Evolutionary conservation across 2,329 filamentous ascomycete genomes (phyloP).

Genomic region (Nemania serpens): DNA sequence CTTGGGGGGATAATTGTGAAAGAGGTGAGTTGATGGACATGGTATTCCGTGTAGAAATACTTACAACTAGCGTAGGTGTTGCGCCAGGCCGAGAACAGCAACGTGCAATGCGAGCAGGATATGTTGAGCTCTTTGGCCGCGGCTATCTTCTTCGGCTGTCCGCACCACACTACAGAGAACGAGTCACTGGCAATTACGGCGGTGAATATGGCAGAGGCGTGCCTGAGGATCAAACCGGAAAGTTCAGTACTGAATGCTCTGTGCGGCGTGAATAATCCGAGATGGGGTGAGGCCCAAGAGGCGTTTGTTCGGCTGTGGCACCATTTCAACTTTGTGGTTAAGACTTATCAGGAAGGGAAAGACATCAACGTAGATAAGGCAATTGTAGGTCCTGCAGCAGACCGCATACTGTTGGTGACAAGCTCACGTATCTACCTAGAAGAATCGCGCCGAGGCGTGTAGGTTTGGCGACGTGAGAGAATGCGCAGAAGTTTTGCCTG

Average conservation of each 20-base stretch:
- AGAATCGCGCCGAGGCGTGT: slow-evolving; percentile 4
- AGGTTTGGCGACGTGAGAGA: slow-evolving; percentile 16
- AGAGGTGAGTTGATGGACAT: slow-evolving; percentile 13
- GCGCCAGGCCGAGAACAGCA: slow-evolving; percentile 17
- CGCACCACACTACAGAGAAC: slow-evolving; percentile 9
- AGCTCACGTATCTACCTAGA: slow-evolving; percentile 18
- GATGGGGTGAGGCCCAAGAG: slow-evolving; percentile 12
- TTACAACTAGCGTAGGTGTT: slow-evolving; percentile 17
- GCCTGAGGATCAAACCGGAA: slow-evolving; percentile 6
- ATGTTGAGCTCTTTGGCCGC: slow-evolving; percentile 22
- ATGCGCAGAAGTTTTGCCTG: slow-evolving; percentile 15
- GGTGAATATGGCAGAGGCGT: slow-evolving; percentile 15
- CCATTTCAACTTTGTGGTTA: slow-evolving; percentile 25
- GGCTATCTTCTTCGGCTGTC: slow-evolving; percentile 23
- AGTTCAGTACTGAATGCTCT: slow-evolving; percentile 8
- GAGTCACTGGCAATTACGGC: slow-evolving; percentile 3
- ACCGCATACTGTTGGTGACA: not conserved
- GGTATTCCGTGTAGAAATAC: not conserved
- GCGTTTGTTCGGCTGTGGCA: slow-evolving; percentile 23
- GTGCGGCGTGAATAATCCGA: slow-evolving; percentile 17
- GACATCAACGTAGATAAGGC: not conserved
- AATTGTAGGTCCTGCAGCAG: slow-evolving; percentile 1
- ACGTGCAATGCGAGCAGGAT: not conserved
- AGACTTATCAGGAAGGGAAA: slow-evolving; percentile 23
- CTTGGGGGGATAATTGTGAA: slow-evolving; percentile 23